phyloP scores from a whole-genome alignment of 768 basidiomycete genomes.

The Phylloporus sp. region DNA sequence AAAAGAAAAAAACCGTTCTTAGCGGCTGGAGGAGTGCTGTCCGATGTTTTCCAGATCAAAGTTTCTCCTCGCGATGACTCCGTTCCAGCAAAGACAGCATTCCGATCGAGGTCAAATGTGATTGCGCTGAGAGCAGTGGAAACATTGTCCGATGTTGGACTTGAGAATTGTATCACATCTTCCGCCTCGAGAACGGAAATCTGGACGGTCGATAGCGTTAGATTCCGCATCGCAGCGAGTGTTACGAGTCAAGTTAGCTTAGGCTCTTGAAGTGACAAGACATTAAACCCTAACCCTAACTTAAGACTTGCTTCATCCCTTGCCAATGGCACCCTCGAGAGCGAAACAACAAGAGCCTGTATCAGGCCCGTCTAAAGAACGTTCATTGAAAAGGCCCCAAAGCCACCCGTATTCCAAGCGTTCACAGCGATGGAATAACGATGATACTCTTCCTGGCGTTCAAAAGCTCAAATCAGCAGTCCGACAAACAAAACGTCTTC shows the following conservation, averaged over 20 bases:
- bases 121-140: slow-evolving; percentile 42
- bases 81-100: slow-evolving; percentile 53
- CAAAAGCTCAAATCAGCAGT: slow-evolving; percentile 85
- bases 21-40: slow-evolving; percentile 9
- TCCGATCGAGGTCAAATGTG: slow-evolving; percentile 63
- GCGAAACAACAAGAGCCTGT: slow-evolving; percentile 4
- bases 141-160: slow-evolving; percentile 12
- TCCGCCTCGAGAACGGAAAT: slow-evolving; percentile 13
- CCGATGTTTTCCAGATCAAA: slow-evolving; percentile 49
- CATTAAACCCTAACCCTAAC: slow-evolving; percentile 16
- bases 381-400: slow-evolving; percentile 10
- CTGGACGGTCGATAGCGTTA: slow-evolving; percentile 39
- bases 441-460: slow-evolving; percentile 52
- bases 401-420: slow-evolving; percentile 13
- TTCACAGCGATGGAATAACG: slow-evolving; percentile 1
- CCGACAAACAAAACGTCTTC: slow-evolving; percentile 75
- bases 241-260: neutral
- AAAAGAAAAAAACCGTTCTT: slow-evolving; percentile 14
- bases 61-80: slow-evolving; percentile 59
- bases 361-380: slow-evolving; percentile 13
- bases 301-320: neutral
- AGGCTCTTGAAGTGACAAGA: neutral
- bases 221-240: slow-evolving; percentile 49
- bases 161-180: slow-evolving; percentile 15
- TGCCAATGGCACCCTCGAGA: slow-evolving; percentile 18